Base-by-base conservation (phyloP, 164 flowering plant species). In the Warburgia ugandensis region DNA sequence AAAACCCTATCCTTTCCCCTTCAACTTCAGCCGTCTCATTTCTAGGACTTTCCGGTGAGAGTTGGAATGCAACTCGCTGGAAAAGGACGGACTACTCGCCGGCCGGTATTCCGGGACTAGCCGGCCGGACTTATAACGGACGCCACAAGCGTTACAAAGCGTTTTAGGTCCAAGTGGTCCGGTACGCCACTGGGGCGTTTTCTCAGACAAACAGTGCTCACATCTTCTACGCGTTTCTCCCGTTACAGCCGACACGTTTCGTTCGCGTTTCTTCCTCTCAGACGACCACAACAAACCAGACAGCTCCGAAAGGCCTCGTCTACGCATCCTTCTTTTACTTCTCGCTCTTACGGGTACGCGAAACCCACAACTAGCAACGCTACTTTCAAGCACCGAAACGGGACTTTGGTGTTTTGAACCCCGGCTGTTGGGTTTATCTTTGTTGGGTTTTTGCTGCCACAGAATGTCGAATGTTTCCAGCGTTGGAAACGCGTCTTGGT, bases 141-240 rank as follows among this genome's bases (percentile, higher is more conserved):
- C 95, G 29, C 97, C 97, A 56, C 97, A 89, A 16, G 97, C 97
- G 59, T 89, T 89, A 54, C 97, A 89, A 0, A 89, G 81, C 1
- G 95, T 89, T 58, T 89, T 89, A 0, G 95, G 89, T 4, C 97
- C 97, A 11, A 57, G 27, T 0, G 97, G 97, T 0, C 97, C 97
- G 0, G 86, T 85, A 41, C 97, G 62, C 97, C 97, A 89, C 42
- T 89, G 97, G 5, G 97, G 97, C 8, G 97, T 89, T 63, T 77
- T 79, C 60, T 89, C 95, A 2, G 84, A 59, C 4, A 62, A 67
- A 56, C 97, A 89, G 59, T 89, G 97, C 64, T 40, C 49, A 58
- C 97, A 89, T 54, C 73, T 76, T 62, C 95, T 72, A 25, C 85
- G 84, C 13, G 60, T 37, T 3, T 23, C 30, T 5, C 48, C 46